Evolutionary conservation across 179 eudicot species (phyloP).

Genomic region (Silene coronaria): DNA sequence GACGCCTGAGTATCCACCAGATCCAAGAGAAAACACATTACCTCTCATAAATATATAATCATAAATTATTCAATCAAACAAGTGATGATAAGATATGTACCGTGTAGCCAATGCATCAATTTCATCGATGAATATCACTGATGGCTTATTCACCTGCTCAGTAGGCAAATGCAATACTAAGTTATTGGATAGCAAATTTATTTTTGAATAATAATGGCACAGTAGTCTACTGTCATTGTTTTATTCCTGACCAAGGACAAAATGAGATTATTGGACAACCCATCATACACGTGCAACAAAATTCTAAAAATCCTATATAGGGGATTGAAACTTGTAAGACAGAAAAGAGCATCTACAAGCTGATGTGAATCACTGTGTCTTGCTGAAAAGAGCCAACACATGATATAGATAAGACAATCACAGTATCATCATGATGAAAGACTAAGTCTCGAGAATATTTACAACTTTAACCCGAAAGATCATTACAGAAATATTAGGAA

Average conservation of each 20-base stretch:
- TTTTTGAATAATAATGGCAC: background rate
- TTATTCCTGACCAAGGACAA: conserved; percentile 2
- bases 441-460: background rate
- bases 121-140: conserved; percentile 92
- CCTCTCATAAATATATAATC: background rate
- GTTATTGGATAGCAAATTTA: background rate
- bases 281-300: background rate
- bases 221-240: background rate
- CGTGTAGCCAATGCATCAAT: conserved; percentile 89
- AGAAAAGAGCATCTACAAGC: conserved; percentile 1
- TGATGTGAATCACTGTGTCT: background rate
- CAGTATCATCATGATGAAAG: background rate
- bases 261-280: background rate
- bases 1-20: conserved; percentile 54
- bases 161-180: background rate
- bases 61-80: background rate
- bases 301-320: background rate
- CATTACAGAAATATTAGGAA: background rate
- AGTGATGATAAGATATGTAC: conserved; percentile 30
- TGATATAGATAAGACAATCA: conserved; percentile 4
- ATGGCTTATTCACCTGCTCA: conserved; percentile 84
- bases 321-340: background rate
- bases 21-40: background rate
- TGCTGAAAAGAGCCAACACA: background rate
- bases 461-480: background rate